Evolutionary conservation across 768 basidiomycete genomes (phyloP).

Genomic region (Podaxis sp.): DNA sequence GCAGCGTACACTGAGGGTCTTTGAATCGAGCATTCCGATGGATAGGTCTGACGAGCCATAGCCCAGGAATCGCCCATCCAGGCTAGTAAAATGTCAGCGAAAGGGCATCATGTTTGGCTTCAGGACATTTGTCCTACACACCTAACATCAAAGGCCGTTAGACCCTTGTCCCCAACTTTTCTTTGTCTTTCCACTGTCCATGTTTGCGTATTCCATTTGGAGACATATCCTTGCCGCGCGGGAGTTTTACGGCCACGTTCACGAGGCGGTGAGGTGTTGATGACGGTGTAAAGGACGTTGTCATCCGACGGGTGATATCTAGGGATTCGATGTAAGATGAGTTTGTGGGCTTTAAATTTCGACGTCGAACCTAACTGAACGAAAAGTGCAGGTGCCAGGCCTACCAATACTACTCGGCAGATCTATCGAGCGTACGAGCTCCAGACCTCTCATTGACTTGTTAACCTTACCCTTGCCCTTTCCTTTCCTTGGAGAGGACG

Average conservation of each 20-base stretch:
- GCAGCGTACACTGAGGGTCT: constrained; percentile 65
- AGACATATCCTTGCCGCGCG: constrained; percentile 60
- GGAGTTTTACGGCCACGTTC: constrained; percentile 49
- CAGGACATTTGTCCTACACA: constrained; percentile 27
- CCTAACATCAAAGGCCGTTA: constrained; percentile 92
- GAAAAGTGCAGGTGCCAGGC: constrained; percentile 53
- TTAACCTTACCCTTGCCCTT: constrained; percentile 38
- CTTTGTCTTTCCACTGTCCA: constrained; percentile 68
- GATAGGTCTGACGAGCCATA: constrained; percentile 87
- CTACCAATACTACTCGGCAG: constrained; percentile 48
- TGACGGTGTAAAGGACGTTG: constrained; percentile 61
- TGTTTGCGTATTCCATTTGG: constrained; percentile 69
- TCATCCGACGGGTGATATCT: constrained; percentile 59
- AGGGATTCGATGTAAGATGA: neutral
- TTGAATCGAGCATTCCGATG: constrained; percentile 80
- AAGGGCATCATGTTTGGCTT: neutral
- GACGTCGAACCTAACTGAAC: constrained; percentile 51
- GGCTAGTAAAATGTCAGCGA: constrained; percentile 38
- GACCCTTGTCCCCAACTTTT: constrained; percentile 73
- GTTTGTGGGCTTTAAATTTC: neutral
- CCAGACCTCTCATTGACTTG: constrained; percentile 26
- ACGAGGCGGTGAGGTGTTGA: constrained; percentile 68
- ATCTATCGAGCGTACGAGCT: constrained; percentile 50
- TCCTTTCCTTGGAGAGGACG: constrained; percentile 32
- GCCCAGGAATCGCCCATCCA: constrained; percentile 78